Evolutionary conservation across 1,284 basidiomycete species (phyloP), one percentile per base, ranked within the genome.

Genomic region (Taiwanofungus camphoratus): DNA sequence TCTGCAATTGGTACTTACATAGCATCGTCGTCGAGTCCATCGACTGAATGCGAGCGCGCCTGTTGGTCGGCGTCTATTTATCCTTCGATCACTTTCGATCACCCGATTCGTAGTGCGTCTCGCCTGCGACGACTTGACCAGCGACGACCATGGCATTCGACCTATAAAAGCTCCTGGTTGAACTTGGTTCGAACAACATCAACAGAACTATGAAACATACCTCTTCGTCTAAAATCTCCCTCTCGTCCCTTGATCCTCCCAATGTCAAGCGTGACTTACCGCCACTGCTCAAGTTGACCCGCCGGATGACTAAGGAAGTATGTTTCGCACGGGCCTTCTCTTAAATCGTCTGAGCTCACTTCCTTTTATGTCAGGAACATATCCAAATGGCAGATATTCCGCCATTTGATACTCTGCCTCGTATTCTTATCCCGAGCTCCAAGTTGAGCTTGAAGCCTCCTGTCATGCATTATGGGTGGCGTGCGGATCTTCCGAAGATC

Each of bases 141-240:
- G n/a, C n/a, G n/a, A 45, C 41, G 48, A 57, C 45, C 35, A 61
- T 61, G 60, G 52, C 60, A 30, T 61, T 62, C 46, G 67, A 79
- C 55, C 65, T 87, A n/a, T n/a, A n/a, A n/a, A n/a, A n/a, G n/a
- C n/a, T n/a, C n/a, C n/a, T n/a, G n/a, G n/a, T n/a, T n/a, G n/a
- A n/a, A n/a, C n/a, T n/a, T n/a, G n/a, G n/a, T n/a, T n/a, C n/a
- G n/a, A n/a, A n/a, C n/a, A n/a, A n/a, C n/a, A n/a, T n/a, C n/a
- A n/a, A n/a, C n/a, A n/a, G n/a, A n/a, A n/a, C n/a, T n/a, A n/a
- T n/a, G n/a, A n/a, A n/a, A n/a, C n/a, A n/a, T n/a, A n/a, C n/a
- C n/a, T n/a, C n/a, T n/a, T n/a, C n/a, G n/a, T n/a, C n/a, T n/a
- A 29, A 29, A 29, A n/a, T 8, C n/a, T n/a, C 26, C n/a, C n/a